Conservation (phyloP, 768 basidiomycete genomes). For the Phanerochaete sordida region DNA sequence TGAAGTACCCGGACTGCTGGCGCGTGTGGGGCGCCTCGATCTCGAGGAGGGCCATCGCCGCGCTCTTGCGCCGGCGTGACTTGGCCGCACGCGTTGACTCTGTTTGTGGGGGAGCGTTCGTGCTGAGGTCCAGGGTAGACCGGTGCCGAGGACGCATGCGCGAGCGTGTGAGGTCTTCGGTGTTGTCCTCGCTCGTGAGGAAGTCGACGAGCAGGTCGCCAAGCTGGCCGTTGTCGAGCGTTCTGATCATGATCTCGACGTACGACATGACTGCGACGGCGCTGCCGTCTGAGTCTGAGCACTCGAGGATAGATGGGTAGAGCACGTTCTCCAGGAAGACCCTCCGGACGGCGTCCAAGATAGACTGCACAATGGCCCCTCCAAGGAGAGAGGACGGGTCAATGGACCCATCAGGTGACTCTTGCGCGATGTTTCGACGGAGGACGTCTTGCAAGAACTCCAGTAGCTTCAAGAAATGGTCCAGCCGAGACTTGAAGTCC, state of each 20-base stretch:
- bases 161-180: conserved; percentile 51
- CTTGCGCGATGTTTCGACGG: conserved; percentile 53
- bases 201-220: conserved; percentile 72
- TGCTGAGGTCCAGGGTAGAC: conserved; percentile 39
- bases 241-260: conserved; percentile 83
- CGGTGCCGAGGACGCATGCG: conserved; percentile 34
- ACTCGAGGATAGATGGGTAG: conserved; percentile 90
- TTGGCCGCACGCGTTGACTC: conserved; percentile 37
- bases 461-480: conserved; percentile 86
- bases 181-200: conserved; percentile 79
- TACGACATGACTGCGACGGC: conserved; percentile 96
- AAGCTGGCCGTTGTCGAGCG: conserved; percentile 64
- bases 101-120: conserved; percentile 27
- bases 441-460: conserved; percentile 92
- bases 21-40: conserved; percentile 75
- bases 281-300: conserved; percentile 90
- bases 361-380: conserved; percentile 76
- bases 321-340: conserved; percentile 92
- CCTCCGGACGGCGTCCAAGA: conserved; percentile 75
- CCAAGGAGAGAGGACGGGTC: conserved; percentile 70
- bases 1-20: conserved; percentile 78
- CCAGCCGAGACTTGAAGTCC: conserved; percentile 77
- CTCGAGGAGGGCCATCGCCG: conserved; percentile 87
- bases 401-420: conserved; percentile 35
- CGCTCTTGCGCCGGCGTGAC: conserved; percentile 69